phyloP scores from a whole-genome alignment of 2,329 filamentous ascomycete species.

The Hymenoscyphus albidus region DNA sequence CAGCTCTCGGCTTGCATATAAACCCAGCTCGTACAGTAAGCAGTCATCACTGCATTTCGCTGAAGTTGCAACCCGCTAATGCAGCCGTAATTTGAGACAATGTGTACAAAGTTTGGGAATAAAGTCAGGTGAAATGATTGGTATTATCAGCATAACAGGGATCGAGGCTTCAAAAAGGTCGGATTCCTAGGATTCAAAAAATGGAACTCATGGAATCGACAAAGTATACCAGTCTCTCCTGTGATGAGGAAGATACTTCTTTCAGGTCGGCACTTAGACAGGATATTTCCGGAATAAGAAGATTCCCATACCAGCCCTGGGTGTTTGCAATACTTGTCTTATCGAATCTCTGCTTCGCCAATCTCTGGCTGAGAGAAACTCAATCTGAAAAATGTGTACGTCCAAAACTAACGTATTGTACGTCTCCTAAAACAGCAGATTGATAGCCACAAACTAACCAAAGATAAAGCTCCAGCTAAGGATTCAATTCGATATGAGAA shows the following conservation, averaged over 20 bases:
- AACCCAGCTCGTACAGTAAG: neutral
- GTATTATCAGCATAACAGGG: too few relatives aligned
- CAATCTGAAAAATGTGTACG: neutral
- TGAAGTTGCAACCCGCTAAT: neutral
- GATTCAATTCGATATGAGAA: constrained; percentile 7
- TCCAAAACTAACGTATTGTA: constrained; percentile 7
- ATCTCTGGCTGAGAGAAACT: neutral
- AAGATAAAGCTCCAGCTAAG: neutral
- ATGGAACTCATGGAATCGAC: neutral
- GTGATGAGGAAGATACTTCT: neutral
- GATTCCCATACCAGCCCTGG: neutral
- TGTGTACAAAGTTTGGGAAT: neutral
- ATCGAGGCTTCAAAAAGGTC: neutral
- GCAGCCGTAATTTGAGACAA: neutral
- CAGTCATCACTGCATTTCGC: neutral
- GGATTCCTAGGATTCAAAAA: neutral
- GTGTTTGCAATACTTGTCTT: neutral
- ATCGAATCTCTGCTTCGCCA: neutral
- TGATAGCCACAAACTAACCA: neutral
- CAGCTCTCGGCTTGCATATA: neutral
- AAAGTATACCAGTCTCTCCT: neutral
- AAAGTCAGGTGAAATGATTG: neutral
- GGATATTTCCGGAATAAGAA: neutral
- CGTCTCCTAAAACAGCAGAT: neutral
- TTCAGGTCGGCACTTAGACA: neutral